Percentiles rank a stretch among this genome's conserved stretches.
These are phyloP conservation scores for Ascochyta lentis DNA, from an alignment of 2,329 filamentous ascomycete species.

Conservation along the genomic window DNA sequence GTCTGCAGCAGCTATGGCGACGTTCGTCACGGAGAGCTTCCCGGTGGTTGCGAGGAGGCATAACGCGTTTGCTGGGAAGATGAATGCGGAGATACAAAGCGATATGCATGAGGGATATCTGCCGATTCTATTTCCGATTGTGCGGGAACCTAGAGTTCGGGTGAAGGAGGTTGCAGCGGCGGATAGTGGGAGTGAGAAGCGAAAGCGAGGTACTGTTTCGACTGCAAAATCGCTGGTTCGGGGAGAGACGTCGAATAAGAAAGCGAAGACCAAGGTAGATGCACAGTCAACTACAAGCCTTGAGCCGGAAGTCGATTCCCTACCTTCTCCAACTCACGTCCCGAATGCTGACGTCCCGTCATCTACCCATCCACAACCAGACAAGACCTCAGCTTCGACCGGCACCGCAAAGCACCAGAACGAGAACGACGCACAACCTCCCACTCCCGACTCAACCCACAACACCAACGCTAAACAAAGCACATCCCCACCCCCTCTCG, in stretches of 20 bases:
- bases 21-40: background rate
- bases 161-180: background rate
- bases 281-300: background rate
- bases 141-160: background rate
- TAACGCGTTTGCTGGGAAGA: conserved; percentile 4
- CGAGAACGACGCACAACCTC: no score
- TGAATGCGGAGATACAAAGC: conserved; percentile 2
- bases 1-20: conserved; percentile 1
- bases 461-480: no score
- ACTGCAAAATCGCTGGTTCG: background rate
- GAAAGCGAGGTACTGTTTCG: background rate
- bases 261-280: background rate
- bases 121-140: conserved; percentile 2
- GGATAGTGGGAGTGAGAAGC: background rate
- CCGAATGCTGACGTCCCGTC: background rate
- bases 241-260: background rate
- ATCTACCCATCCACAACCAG: no score
- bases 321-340: background rate
- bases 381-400: no score
- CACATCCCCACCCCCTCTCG: no score
- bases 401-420: no score
- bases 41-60: background rate
- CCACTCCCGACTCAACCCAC: no score
- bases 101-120: conserved; percentile 5
- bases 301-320: background rate